These are phyloP conservation scores for Microbotryum saponariae DNA, from an alignment of 1,284 basidiomycete genomes.

Conservation along the genomic window DNA sequence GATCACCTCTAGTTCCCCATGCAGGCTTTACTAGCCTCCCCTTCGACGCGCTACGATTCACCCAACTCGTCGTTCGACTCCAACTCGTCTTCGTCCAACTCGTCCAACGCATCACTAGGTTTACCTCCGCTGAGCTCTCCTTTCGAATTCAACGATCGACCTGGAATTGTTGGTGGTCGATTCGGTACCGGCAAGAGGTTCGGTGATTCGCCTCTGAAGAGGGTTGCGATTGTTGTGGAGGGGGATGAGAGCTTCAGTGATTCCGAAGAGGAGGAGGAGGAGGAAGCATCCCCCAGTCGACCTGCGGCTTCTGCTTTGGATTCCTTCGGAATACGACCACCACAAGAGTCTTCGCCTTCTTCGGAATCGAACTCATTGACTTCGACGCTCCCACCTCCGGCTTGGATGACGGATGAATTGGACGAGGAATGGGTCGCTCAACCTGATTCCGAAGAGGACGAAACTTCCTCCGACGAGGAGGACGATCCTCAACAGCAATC, in stretches of 20 bases:
- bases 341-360: no score
- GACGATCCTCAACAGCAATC: not conserved
- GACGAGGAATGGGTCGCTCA: constrained; percentile 10
- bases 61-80: constrained; percentile 15
- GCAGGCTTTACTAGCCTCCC: constrained; percentile 11
- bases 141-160: not conserved
- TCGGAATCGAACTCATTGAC: no score
- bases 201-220: not conserved
- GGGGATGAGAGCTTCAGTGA: not conserved
- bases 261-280: no score
- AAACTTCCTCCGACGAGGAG: not conserved
- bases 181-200: not conserved
- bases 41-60: constrained; percentile 6
- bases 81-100: constrained; percentile 5
- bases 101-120: constrained; percentile 20
- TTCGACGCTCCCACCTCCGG: not conserved
- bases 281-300: no score
- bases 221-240: constrained; percentile 1
- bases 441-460: not conserved
- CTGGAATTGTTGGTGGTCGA: constrained; percentile 1
- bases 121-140: constrained; percentile 1
- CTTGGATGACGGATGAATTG: constrained; percentile 9
- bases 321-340: no score
- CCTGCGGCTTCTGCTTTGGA: no score
- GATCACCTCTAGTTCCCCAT: not conserved